Evolutionary conservation across 1,139 yeast genomes (phyloP).

Genomic region (Nakaseomyces sp.): DNA sequence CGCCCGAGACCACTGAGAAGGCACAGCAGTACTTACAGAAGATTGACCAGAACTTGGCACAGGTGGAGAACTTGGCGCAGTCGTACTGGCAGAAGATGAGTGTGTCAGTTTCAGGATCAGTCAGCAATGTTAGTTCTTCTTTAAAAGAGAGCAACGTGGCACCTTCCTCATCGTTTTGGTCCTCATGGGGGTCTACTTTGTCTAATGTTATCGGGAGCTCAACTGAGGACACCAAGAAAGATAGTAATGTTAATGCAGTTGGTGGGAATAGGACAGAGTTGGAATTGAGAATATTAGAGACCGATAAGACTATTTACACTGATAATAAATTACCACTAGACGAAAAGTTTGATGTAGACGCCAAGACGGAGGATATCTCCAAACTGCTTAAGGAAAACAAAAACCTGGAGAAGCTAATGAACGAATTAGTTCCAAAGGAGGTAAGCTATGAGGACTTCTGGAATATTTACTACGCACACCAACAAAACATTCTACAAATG

Average conservation of each 20-base stretch:
- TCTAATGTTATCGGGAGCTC: constrained; percentile 1
- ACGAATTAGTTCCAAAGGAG: constrained; percentile 56
- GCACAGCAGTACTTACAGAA: constrained; percentile 25
- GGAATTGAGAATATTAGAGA: constrained; percentile 46
- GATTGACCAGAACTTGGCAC: constrained; percentile 24
- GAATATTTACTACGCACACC: constrained; percentile 59
- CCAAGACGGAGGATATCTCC: constrained; percentile 46
- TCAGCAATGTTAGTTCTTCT: constrained; percentile 15
- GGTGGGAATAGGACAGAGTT: constrained; percentile 50
- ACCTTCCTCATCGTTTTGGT: constrained; percentile 1
- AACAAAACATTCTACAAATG: constrained; percentile 46
- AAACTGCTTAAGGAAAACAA: constrained; percentile 42
- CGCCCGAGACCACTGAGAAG: constrained; percentile 19
- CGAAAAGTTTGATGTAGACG: constrained; percentile 38
- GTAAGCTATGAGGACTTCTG: constrained; percentile 61
- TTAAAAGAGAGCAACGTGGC: constrained; percentile 1
- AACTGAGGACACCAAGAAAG: neutral
- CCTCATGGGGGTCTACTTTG: neutral
- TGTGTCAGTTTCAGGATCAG: constrained; percentile 18
- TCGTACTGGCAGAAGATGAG: constrained; percentile 28
- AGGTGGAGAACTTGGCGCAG: constrained; percentile 24
- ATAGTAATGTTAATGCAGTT: constrained; percentile 22
- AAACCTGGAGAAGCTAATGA: constrained; percentile 50
- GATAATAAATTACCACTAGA: constrained; percentile 32
- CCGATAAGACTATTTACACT: constrained; percentile 40